phyloP scores from a whole-genome alignment of 164 flowering plant species.

The Aristolochia fimbriata region DNA sequence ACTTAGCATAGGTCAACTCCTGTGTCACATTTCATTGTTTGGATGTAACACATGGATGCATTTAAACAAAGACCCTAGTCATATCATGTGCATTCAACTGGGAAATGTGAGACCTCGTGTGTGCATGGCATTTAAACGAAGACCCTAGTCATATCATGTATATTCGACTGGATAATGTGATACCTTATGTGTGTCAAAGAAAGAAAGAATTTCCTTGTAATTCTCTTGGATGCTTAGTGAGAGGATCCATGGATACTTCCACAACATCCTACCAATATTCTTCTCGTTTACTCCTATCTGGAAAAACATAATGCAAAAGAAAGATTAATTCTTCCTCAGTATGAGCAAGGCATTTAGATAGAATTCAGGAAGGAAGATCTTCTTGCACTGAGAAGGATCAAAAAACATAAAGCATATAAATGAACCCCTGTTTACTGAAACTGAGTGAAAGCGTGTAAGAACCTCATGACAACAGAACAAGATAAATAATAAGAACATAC shows the following conservation, averaged over 20 bases:
- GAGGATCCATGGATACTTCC: conserved; percentile 88
- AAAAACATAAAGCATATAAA: no score
- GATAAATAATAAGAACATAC: no score
- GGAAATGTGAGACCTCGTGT: conserved; percentile 45
- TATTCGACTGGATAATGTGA: neutral
- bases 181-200: conserved; percentile 66
- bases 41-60: no score
- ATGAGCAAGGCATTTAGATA: no score
- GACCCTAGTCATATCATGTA: neutral
- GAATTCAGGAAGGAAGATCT: no score
- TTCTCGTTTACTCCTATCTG: conserved; percentile 39
- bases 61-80: no score
- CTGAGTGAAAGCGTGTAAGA: no score
- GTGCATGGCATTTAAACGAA: neutral
- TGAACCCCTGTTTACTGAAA: no score
- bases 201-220: conserved; percentile 35
- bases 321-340: neutral
- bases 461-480: no score
- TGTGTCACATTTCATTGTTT: no score
- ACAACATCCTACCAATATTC: conserved; percentile 49
- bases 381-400: no score
- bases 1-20: no score
- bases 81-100: neutral
- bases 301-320: neutral
- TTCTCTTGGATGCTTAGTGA: conserved; percentile 64